phyloP scores from a whole-genome alignment of 495 filamentous ascomycete species.

The Tuber borchii region DNA sequence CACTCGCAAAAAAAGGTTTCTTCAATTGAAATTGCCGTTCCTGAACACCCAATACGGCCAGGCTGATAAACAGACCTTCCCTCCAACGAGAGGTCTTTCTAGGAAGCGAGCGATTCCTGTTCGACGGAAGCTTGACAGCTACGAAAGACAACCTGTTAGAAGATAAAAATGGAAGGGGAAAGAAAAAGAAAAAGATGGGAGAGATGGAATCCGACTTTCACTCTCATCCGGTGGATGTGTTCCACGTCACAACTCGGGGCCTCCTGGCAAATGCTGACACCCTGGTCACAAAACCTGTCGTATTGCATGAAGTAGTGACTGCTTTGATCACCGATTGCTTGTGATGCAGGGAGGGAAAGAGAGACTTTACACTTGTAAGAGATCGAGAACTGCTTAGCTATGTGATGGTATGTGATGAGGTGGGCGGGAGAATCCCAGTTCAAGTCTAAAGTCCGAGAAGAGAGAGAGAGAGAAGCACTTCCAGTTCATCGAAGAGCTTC shows the following conservation, averaged over 20 bases:
- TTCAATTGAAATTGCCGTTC: background rate
- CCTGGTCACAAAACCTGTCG: background rate
- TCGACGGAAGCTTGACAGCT: background rate
- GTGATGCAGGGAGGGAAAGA: background rate
- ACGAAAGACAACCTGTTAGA: background rate
- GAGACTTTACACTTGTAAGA: background rate
- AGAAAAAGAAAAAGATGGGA: background rate
- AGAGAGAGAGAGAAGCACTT: background rate
- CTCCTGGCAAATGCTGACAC: background rate
- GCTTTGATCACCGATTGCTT: background rate
- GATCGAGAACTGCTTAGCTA: background rate
- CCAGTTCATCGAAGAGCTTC: background rate
- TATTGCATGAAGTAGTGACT: background rate
- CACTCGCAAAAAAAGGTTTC: background rate
- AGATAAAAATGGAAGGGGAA: background rate
- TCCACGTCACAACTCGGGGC: slow-evolving; percentile 2
- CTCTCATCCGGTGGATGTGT: background rate
- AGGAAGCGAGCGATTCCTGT: background rate
- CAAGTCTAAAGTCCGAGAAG: background rate
- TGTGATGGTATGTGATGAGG: background rate
- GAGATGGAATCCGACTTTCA: background rate
- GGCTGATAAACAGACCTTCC: background rate
- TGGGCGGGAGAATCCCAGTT: background rate
- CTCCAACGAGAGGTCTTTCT: background rate
- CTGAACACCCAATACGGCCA: background rate